A percentile compares a stretch with the other conserved stretches of the same genome.
phyloP scores from a whole-genome alignment of 306 rosid genomes.

The Gillenia trifoliata region DNA sequence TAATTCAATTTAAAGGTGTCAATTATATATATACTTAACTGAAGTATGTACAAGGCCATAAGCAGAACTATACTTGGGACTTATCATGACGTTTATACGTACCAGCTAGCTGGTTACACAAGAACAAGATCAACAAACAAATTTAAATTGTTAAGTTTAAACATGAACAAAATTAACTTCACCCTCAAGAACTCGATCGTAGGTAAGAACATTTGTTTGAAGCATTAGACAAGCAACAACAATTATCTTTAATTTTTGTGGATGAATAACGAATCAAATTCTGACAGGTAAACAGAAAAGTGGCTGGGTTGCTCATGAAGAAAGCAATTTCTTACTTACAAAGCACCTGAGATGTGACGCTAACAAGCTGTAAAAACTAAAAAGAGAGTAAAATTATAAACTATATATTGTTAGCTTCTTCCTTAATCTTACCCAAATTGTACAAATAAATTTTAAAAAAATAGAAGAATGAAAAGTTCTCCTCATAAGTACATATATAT shows the following conservation, averaged over 20 bases:
- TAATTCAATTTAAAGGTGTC: no score
- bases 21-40: no score
- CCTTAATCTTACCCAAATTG: not conserved
- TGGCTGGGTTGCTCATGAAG: not conserved
- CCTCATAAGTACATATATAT: not conserved
- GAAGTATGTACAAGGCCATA: no score
- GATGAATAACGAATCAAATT: not conserved
- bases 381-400: not conserved
- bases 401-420: conserved; percentile 7
- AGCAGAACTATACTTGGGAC: no score
- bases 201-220: not conserved
- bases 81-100: no score
- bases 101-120: not conserved
- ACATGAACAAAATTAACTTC: not conserved
- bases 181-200: not conserved
- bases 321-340: not conserved
- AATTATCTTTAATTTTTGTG: not conserved
- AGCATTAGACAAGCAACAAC: conserved; percentile 3
- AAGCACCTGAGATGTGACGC: not conserved
- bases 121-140: not conserved
- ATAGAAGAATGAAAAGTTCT: not conserved
- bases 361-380: not conserved
- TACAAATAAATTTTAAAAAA: not conserved
- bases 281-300: not conserved
- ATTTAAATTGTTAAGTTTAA: not conserved